phyloP scores from a whole-genome alignment of 148 eudicot genomes.

The Chenopodium suecicum region DNA sequence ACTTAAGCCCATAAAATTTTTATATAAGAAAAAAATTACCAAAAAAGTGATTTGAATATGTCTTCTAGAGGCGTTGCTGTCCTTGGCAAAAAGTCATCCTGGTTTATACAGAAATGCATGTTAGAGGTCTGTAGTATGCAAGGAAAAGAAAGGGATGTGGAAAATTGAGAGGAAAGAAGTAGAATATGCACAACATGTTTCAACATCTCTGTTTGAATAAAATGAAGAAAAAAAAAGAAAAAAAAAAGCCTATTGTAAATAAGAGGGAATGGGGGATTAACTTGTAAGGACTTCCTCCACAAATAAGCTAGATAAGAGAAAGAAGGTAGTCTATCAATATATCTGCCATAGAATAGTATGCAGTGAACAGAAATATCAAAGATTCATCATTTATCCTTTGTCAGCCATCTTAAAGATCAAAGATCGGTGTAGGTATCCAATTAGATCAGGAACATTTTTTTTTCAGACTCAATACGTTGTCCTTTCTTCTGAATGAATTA shows the following conservation, averaged over 20 bases:
- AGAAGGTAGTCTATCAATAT: not conserved
- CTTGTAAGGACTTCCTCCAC: too few species aligned
- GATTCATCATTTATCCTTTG: not conserved
- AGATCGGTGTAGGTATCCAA: not conserved
- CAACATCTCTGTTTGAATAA: not conserved
- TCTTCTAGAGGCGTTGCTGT: conserved; percentile 98
- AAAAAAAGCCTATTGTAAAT: not conserved
- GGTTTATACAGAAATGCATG: conserved; percentile 20
- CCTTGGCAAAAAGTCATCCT: conserved; percentile 99
- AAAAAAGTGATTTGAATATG: conserved; percentile 92
- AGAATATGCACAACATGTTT: not conserved
- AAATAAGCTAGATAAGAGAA: too few species aligned
- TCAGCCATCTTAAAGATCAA: not conserved
- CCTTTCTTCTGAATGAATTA: not conserved
- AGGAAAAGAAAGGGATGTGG: not conserved
- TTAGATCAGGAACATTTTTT: not conserved
- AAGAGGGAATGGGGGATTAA: not conserved
- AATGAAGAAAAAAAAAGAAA: not conserved
- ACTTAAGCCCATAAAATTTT: not conserved
- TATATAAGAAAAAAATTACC: conserved; percentile 40
- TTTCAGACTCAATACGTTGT: too few species aligned
- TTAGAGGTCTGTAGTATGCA: conserved; percentile 5
- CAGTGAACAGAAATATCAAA: not conserved
- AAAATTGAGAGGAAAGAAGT: not conserved
- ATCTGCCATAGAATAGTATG: not conserved